Conservation (phyloP, 495 filamentous ascomycete species). For the Tuber melanosporum region DNA sequence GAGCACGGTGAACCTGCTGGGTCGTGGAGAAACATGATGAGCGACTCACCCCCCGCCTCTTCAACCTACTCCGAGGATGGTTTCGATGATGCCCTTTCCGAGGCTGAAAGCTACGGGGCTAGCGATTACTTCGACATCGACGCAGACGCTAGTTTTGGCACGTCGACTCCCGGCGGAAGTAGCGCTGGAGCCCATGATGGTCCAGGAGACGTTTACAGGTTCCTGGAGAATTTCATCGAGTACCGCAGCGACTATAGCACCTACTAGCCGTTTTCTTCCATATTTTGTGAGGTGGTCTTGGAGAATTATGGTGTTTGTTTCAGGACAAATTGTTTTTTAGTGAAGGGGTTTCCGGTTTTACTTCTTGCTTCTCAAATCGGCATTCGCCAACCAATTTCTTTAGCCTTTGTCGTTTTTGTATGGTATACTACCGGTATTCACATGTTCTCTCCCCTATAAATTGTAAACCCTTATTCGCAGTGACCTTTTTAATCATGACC, state of each 20-base stretch:
- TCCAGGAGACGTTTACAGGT: constrained; percentile 76
- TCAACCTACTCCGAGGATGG: constrained; percentile 46
- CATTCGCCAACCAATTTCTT: background rate
- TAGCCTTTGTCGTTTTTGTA: background rate
- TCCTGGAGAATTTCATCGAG: constrained; percentile 75
- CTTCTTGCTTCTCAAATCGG: constrained; percentile 1
- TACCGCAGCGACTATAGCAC: constrained; percentile 12
- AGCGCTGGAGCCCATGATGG: constrained; percentile 61
- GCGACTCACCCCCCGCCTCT: constrained; percentile 40
- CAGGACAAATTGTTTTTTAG: background rate
- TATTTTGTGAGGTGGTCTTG: background rate
- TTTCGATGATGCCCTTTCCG: constrained; percentile 43
- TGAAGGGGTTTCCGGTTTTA: background rate
- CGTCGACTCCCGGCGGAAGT: constrained; percentile 51
- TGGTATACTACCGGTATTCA: background rate
- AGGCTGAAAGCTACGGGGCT: constrained; percentile 27
- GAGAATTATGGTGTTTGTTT: background rate
- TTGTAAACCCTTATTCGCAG: background rate
- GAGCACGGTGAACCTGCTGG: constrained; percentile 6
- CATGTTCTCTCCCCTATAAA: background rate
- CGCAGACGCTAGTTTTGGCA: constrained; percentile 48
- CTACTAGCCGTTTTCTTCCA: constrained; percentile 7
- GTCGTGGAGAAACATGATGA: constrained; percentile 36
- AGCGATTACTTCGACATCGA: constrained; percentile 48
- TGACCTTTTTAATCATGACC: background rate